phyloP scores from a whole-genome alignment of 441 rosid species.

The Erodium texanum region DNA sequence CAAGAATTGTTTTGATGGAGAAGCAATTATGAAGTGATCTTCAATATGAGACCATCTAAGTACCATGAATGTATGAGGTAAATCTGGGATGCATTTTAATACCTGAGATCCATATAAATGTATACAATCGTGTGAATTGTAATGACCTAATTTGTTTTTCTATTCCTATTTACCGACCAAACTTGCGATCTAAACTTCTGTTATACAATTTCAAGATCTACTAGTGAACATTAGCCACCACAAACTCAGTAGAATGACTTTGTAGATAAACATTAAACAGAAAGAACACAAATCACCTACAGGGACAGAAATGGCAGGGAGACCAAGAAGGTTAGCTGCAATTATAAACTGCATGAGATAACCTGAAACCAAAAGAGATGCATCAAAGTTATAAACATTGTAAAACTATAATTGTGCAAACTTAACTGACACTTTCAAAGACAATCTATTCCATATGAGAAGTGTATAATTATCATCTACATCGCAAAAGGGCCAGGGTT shows the following conservation, averaged over 20 bases:
- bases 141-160: not conserved
- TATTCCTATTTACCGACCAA: not conserved
- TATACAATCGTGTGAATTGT: too few relatives aligned
- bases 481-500: too few relatives aligned
- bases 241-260: not conserved
- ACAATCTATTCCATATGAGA: not conserved
- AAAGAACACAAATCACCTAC: slow-evolving; percentile 30
- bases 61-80: not conserved
- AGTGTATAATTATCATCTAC: not conserved
- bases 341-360: slow-evolving; percentile 60
- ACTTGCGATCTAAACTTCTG: not conserved
- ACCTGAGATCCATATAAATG: too few relatives aligned
- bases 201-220: not conserved
- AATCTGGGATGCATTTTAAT: too few relatives aligned
- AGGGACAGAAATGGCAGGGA: slow-evolving; percentile 79
- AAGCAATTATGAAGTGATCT: too few relatives aligned
- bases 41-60: too few relatives aligned
- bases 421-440: not conserved
- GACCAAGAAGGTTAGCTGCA: slow-evolving; percentile 66
- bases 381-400: not conserved
- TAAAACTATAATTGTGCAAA: not conserved
- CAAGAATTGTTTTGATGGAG: too few relatives aligned
- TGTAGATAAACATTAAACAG: not conserved
- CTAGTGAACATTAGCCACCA: not conserved
- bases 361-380: slow-evolving; percentile 31